Conservation (phyloP, 2,329 filamentous ascomycete species). For the Emydomyces testavorans region DNA sequence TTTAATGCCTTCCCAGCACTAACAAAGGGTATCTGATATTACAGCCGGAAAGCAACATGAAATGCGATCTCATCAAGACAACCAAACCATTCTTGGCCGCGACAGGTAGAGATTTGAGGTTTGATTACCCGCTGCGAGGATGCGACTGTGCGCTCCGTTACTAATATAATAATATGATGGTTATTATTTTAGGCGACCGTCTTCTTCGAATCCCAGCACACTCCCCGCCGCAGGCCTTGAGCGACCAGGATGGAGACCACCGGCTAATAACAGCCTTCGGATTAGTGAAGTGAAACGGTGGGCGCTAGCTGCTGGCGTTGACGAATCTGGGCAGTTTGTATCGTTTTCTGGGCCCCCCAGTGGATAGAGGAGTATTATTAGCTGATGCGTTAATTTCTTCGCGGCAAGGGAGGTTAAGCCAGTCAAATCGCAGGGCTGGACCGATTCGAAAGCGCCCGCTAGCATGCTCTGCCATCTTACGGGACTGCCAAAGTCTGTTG, state of each 20-base stretch:
- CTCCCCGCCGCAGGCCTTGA: slow-evolving; percentile 3
- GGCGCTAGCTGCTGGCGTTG: slow-evolving; percentile 4
- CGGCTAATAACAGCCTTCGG: slow-evolving; percentile 9
- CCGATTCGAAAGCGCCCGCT: neutral
- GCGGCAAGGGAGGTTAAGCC: neutral
- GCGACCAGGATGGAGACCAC: slow-evolving; percentile 4
- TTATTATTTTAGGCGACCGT: slow-evolving; percentile 2
- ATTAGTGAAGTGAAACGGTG: neutral
- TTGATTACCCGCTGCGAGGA: slow-evolving; percentile 6
- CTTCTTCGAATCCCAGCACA: neutral
- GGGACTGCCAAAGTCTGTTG: slow-evolving; percentile 6
- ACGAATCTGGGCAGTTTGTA: slow-evolving; percentile 8
- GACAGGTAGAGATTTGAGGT: slow-evolving; percentile 1
- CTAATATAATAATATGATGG: too few relatives aligned
- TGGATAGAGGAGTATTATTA: slow-evolving; percentile 3
- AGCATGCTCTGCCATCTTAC: slow-evolving; percentile 9
- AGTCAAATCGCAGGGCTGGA: slow-evolving; percentile 4
- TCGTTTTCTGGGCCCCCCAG: slow-evolving; percentile 5
- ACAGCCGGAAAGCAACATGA: slow-evolving; percentile 6
- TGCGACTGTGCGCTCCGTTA: slow-evolving; percentile 2
- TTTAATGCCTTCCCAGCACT: slow-evolving; percentile 1
- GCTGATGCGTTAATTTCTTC: slow-evolving; percentile 9
- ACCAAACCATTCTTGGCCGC: slow-evolving; percentile 1
- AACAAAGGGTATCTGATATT: slow-evolving; percentile 1
- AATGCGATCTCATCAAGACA: slow-evolving; percentile 2